phyloP scores from a whole-genome alignment of 2,329 filamentous ascomycete species.

The Orbilia quercus region DNA sequence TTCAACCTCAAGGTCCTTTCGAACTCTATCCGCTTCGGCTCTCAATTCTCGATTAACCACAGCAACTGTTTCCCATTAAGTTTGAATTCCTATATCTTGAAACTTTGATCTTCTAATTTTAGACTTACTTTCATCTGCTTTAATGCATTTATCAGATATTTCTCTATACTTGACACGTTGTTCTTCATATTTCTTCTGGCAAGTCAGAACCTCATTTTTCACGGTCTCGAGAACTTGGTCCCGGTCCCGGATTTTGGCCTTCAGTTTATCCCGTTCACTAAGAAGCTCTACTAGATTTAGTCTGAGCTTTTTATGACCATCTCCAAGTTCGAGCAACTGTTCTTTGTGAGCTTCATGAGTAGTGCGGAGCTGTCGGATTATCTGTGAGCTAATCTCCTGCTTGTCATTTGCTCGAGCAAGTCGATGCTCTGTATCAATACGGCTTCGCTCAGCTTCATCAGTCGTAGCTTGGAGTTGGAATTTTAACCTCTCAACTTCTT shows the following conservation, averaged over 20 bases:
- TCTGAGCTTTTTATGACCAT: constrained; percentile 14
- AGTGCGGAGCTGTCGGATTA: constrained; percentile 17
- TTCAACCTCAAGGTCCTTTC: constrained; percentile 16
- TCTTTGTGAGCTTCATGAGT: constrained; percentile 7
- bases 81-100: constrained; percentile 1
- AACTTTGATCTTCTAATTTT: neutral
- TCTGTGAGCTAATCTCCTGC: constrained; percentile 13
- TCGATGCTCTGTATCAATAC: constrained; percentile 16
- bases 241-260: constrained; percentile 19
- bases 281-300: constrained; percentile 12
- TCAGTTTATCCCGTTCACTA: constrained; percentile 22
- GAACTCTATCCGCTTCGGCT: constrained; percentile 12
- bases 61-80: neutral
- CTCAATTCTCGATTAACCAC: constrained; percentile 15
- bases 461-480: constrained; percentile 14
- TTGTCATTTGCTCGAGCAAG: constrained; percentile 27
- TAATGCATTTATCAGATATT: constrained; percentile 11
- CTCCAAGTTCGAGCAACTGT: constrained; percentile 16
- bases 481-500: constrained; percentile 22
- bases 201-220: neutral
- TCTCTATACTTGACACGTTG: constrained; percentile 27
- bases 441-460: constrained; percentile 29
- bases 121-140: constrained; percentile 28
- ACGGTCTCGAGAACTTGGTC: constrained; percentile 15
- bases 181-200: constrained; percentile 5